Evolutionary conservation across 257 asterid genomes (phyloP).

Genomic region (Striga asiatica): DNA sequence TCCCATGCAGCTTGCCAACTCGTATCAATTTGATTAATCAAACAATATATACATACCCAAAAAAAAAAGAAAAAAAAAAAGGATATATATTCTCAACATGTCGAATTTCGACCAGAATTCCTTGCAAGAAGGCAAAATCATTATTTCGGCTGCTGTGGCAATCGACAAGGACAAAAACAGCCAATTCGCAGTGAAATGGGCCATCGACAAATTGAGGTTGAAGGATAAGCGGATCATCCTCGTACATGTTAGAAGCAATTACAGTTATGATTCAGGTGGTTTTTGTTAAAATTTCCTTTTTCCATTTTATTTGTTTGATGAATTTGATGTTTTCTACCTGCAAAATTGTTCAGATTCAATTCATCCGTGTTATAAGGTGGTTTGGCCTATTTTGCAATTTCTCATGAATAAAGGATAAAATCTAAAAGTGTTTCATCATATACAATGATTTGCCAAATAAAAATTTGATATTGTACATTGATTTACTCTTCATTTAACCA

Average conservation of each 20-base stretch:
- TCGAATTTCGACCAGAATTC: conserved; percentile 12
- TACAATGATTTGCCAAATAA: too few species aligned
- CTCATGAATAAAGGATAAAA: too few species aligned
- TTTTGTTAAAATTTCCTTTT: neutral
- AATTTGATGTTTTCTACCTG: too few species aligned
- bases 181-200: conserved; percentile 81
- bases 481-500: neutral
- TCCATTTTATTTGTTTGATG: neutral
- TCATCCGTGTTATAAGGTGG: too few species aligned
- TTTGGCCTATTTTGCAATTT: too few species aligned
- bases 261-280: conserved; percentile 30
- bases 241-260: conserved; percentile 44
- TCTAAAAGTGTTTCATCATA: too few species aligned
- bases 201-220: conserved; percentile 42
- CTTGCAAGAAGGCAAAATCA: conserved; percentile 13
- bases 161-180: conserved; percentile 79
- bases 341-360: too few species aligned
- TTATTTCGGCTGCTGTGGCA: conserved; percentile 52
- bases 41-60: neutral
- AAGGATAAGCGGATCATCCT: conserved; percentile 37
- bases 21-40: neutral
- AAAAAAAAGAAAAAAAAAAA: too few species aligned
- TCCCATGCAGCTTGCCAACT: conserved; percentile 5
- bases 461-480: neutral
- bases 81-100: neutral